These are phyloP conservation scores for Ophiostoma angusticollis DNA, from an alignment of 2,329 filamentous ascomycete genomes.

Conservation along the genomic window DNA sequence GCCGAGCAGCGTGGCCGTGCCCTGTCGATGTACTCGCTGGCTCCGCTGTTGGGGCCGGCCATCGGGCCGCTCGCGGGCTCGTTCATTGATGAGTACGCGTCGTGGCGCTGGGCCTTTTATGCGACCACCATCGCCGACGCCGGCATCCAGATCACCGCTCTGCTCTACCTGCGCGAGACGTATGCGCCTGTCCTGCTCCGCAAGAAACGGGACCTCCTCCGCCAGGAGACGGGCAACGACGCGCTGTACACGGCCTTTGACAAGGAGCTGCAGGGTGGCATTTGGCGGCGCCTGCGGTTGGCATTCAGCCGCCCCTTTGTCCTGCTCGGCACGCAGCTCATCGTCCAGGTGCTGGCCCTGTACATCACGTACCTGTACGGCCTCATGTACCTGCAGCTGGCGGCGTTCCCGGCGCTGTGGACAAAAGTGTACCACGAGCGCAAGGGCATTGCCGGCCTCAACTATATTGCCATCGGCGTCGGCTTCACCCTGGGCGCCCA, in stretches of 20 bases:
- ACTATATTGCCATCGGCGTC: constrained; percentile 25
- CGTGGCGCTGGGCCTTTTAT: constrained; percentile 61
- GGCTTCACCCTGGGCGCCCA: constrained; percentile 32
- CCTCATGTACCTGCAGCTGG: constrained; percentile 37
- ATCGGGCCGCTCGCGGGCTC: constrained; percentile 53
- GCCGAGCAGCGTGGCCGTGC: constrained; percentile 31
- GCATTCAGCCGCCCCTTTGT: constrained; percentile 36
- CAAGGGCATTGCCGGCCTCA: constrained; percentile 23
- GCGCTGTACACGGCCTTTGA: constrained; percentile 40
- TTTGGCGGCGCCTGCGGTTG: constrained; percentile 18
- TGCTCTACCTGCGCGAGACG: constrained; percentile 41
- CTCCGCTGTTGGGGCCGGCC: constrained; percentile 50
- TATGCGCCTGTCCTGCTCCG: constrained; percentile 25
- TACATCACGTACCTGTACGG: constrained; percentile 34
- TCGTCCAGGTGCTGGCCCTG: constrained; percentile 36
- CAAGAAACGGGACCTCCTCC: constrained; percentile 30
- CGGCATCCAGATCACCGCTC: constrained; percentile 38
- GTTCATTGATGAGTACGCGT: constrained; percentile 48
- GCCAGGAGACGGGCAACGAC: constrained; percentile 42
- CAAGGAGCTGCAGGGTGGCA: constrained; percentile 17
- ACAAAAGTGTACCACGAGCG: constrained; percentile 23
- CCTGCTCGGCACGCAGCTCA: constrained; percentile 38
- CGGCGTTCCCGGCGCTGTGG: constrained; percentile 36
- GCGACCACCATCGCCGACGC: constrained; percentile 45
- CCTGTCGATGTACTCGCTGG: constrained; percentile 26